phyloP scores from a whole-genome alignment of 345 rosid species.

The Eucalyptus curtisii region DNA sequence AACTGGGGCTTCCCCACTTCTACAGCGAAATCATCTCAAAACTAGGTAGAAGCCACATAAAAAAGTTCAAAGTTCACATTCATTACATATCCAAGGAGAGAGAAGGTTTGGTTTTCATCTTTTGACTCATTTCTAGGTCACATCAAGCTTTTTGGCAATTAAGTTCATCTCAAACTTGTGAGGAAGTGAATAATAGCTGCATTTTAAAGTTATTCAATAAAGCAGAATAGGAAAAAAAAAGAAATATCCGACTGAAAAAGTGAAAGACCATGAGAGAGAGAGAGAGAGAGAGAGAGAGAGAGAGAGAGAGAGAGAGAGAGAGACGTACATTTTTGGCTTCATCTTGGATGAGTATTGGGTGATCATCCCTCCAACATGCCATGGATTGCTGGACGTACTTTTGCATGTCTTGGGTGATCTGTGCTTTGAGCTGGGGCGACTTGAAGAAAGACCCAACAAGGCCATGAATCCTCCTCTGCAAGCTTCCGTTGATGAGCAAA shows the following conservation, averaged over 20 bases:
- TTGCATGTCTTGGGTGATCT: conserved; percentile 74
- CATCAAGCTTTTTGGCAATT: neutral
- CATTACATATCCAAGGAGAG: neutral
- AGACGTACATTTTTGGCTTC: conserved; percentile 54
- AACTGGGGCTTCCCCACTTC: neutral
- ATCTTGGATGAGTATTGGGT: conserved; percentile 65
- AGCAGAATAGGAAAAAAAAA: neutral
- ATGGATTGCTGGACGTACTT: conserved; percentile 53
- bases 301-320: neutral
- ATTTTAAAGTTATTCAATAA: neutral
- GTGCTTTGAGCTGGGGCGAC: conserved; percentile 76
- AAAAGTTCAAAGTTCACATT: conserved; percentile 5
- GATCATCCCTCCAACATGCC: conserved; percentile 60
- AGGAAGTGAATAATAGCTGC: neutral
- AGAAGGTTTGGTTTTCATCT: neutral
- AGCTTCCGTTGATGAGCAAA: conserved; percentile 70
- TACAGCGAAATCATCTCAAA: neutral
- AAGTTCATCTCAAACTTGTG: neutral
- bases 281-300: neutral
- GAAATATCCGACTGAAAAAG: neutral
- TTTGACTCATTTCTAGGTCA: neutral
- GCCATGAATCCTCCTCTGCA: conserved; percentile 91
- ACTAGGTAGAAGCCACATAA: conserved; percentile 18
- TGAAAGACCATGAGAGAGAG: neutral
- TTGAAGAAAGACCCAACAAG: conserved; percentile 79